phyloP scores from a whole-genome alignment of 176 grass and related monocot species.

The Coix lacrymajobi region DNA sequence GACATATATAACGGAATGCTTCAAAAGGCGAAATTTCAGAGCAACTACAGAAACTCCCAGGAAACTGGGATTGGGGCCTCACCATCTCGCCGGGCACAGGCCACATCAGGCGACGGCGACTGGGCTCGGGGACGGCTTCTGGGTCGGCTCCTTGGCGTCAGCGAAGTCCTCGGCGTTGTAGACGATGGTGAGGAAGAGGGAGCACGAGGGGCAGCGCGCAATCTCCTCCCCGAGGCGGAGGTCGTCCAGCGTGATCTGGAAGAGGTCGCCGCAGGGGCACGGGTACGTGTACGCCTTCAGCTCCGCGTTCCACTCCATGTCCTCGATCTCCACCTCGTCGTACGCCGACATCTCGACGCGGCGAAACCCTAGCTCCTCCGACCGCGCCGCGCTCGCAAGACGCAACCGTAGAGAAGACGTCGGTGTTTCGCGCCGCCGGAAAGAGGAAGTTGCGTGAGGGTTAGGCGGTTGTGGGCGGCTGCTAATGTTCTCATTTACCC shows the following conservation, averaged over 20 bases:
- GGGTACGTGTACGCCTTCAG: slow-evolving; percentile 87
- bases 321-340: slow-evolving; percentile 99
- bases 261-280: slow-evolving; percentile 94
- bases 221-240: slow-evolving; percentile 94
- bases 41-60: background rate
- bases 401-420: background rate
- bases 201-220: slow-evolving; percentile 86
- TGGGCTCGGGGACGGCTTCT: slow-evolving; percentile 41
- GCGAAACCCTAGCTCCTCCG: slow-evolving; percentile 30
- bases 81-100: background rate
- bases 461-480: background rate
- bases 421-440: slow-evolving; percentile 16
- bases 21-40: background rate
- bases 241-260: slow-evolving; percentile 87
- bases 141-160: slow-evolving; percentile 47
- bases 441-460: background rate
- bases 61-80: background rate
- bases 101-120: slow-evolving; percentile 59
- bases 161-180: slow-evolving; percentile 93
- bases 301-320: slow-evolving; percentile 94
- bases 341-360: slow-evolving; percentile 65
- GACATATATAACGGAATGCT: background rate
- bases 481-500: background rate
- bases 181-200: slow-evolving; percentile 91
- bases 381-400: no score